These are phyloP conservation scores for Eimeria acervulina DNA, from an alignment of 169 alveolate species.

Conservation along the genomic window DNA sequence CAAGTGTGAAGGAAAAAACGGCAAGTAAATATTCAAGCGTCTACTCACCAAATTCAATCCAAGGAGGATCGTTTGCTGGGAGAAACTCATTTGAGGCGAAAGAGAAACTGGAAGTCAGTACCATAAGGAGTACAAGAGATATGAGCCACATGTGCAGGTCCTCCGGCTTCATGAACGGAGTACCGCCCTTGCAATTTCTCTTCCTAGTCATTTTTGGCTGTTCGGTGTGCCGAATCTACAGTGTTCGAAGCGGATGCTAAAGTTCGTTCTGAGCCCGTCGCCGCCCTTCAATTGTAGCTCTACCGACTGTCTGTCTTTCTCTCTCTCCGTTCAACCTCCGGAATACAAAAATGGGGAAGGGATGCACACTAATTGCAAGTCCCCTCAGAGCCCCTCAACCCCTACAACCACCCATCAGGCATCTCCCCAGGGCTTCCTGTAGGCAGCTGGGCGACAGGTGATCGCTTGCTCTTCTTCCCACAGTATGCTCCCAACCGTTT, in stretches of 20 bases:
- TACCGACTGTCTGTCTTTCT: background rate
- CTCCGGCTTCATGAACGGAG: constrained; percentile 43
- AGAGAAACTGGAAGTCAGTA: constrained; percentile 40
- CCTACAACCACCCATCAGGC: background rate
- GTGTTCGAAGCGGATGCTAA: background rate
- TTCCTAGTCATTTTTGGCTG: background rate
- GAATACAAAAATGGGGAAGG: background rate
- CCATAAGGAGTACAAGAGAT: constrained; percentile 54
- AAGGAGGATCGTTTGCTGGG: constrained; percentile 4
- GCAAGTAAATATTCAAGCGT: background rate
- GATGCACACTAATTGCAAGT: background rate
- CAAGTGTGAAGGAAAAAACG: background rate
- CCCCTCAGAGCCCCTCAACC: background rate
- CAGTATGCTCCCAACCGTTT: background rate
- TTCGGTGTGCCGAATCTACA: background rate
- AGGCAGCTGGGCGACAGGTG: background rate
- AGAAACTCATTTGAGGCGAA: constrained; percentile 22
- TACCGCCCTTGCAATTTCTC: constrained; percentile 9
- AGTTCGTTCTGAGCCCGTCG: background rate
- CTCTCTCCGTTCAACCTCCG: background rate
- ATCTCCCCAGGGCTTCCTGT: background rate
- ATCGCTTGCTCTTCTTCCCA: background rate
- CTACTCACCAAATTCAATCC: constrained; percentile 69
- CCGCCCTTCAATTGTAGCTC: background rate
- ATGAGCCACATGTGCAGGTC: constrained; percentile 64